Percentiles rank a stretch among this genome's conserved stretches.
Conservation (phyloP, 2,329 filamentous ascomycete species). For the Fusarium piperis region DNA sequence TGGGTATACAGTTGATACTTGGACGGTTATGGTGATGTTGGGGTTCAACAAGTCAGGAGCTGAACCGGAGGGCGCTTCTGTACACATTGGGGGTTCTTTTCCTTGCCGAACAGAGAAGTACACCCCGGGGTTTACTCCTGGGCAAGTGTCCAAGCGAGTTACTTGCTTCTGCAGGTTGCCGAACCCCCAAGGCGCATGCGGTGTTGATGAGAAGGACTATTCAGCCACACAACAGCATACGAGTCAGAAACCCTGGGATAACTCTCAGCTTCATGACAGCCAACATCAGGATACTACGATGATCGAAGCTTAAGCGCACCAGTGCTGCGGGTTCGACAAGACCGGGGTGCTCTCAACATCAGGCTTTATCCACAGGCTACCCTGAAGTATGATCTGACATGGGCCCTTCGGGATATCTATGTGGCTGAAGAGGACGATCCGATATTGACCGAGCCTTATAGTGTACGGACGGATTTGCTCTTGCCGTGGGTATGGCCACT, state of each 20-base stretch:
- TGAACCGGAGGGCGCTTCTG: not conserved
- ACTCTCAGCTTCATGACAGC: not conserved
- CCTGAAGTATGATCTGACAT: not conserved
- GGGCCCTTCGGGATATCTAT: not conserved
- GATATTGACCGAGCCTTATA: not conserved
- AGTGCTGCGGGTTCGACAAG: not conserved
- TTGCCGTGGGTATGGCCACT: not conserved
- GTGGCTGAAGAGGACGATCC: not conserved
- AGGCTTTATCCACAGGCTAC: not conserved
- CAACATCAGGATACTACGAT: slow-evolving; percentile 4
- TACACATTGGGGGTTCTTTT: not conserved
- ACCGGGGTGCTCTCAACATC: not conserved
- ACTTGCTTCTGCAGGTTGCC: not conserved
- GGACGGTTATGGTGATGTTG: not conserved
- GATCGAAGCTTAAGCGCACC: not conserved
- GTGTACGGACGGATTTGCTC: not conserved
- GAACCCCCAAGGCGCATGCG: not conserved
- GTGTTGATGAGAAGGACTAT: not conserved
- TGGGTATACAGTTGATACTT: not conserved
- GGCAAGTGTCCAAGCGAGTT: not conserved
- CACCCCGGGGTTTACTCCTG: not conserved
- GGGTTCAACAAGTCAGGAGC: not conserved
- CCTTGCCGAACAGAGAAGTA: not conserved
- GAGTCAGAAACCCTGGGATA: not conserved
- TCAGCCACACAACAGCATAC: not conserved